phyloP scores from a whole-genome alignment of 192 early-diverging fungal species.

The Backusella mclennaniae region DNA sequence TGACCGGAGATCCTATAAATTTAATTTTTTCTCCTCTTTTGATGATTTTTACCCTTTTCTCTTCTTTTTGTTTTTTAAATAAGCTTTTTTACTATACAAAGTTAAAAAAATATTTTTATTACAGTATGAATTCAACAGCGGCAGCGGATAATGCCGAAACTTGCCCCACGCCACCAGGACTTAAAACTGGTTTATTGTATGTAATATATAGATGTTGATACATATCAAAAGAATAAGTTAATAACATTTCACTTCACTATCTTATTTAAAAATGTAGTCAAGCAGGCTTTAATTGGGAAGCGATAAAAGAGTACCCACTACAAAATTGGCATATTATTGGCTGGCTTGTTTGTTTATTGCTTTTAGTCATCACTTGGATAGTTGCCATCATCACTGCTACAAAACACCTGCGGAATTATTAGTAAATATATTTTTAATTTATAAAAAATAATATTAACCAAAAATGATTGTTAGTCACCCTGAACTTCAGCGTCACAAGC shows the following conservation, averaged over 20 bases:
- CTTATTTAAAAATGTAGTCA: neutral
- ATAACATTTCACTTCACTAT: neutral
- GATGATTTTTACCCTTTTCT: neutral
- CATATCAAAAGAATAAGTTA: neutral
- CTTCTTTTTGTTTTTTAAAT: neutral
- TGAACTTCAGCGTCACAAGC: conserved; percentile 36
- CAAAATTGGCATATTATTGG: conserved; percentile 31
- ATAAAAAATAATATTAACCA: neutral
- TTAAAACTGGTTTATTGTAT: neutral
- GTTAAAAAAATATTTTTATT: neutral
- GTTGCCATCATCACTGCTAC: conserved; percentile 6
- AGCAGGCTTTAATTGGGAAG: neutral
- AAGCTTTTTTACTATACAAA: neutral
- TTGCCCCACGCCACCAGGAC: neutral
- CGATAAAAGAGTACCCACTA: neutral
- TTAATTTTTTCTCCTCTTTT: neutral
- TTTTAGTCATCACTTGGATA: conserved; percentile 27
- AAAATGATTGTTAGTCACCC: conserved; percentile 21
- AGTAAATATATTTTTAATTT: conserved; percentile 22
- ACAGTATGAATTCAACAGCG: neutral
- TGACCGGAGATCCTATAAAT: conserved; percentile 6
- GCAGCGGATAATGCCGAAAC: neutral
- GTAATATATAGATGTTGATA: neutral
- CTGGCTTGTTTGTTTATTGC: conserved; percentile 24
- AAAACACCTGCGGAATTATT: conserved; percentile 29